Base-by-base conservation (phyloP, 148 eudicot species). In the Gaultheria prostrata region DNA sequence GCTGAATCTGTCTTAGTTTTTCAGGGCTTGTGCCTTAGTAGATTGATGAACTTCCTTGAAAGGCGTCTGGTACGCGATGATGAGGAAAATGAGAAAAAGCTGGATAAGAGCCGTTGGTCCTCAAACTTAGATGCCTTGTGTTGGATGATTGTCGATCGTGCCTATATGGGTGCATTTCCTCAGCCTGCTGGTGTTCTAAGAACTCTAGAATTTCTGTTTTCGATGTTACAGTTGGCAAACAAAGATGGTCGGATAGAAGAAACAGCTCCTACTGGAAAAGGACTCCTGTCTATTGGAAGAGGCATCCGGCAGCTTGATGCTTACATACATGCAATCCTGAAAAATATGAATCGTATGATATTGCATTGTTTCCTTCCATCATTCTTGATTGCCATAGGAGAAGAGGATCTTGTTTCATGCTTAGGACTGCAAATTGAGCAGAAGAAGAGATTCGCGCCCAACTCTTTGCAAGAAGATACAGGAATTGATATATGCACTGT, bases 171-270 rank as follows among this genome's bases (percentile, higher is more conserved):
- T 82, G 96, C 94, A 83, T 97, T 97, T 85, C 99, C 99, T 26
- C 97, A 89, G 88, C 98, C 99, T 70, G 88, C 86, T 79, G 92
- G 89, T 76, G 95, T 97, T 85, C 82, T 95, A 85, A 89, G 92
- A 86, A 91, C 96, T 49, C 90, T 97, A 85, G 99, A 97, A 85
- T 97, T 97, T 87, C 90, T 97, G 86, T 82, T 95, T 74, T 95
- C 99, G 59, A 95, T 97, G 98, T 85, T 97, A 63, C 99, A 97
- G 91, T 89, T 97, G 91, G 99, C 98, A 45, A 97, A 97, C 82
- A 95, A 97, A 90, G 98, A 95, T 80, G 98, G 98, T 26, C 95
- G 97, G 75, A 88, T 95, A 85, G 97, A 97, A 89, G 96, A 93
- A 78, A 88, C 95, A 80, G 83, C 91, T 85, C 94, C 98, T 32